Evolutionary conservation across 1,284 basidiomycete species (phyloP), one percentile per base, ranked within the genome.

Genomic region (Rhodotorula sp.): DNA sequence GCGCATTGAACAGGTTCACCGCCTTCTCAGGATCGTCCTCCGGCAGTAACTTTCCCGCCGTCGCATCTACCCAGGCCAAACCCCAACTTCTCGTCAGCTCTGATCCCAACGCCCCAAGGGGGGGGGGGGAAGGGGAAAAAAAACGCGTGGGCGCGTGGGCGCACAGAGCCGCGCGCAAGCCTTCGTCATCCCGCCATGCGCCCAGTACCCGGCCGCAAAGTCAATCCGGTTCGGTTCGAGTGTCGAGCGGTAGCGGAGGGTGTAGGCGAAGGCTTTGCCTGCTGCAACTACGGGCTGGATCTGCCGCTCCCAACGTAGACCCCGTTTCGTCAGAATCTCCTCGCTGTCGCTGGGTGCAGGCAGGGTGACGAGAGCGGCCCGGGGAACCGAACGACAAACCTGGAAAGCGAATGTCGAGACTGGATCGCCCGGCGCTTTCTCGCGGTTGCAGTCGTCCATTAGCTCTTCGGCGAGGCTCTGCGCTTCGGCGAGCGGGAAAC

Each of bases 321-420:
- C 18, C 30, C n/a, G n/a, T n/a, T n/a, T 31, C 4, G 1, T 20
- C 10, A 26, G 20, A 7, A 10, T 9, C 18, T 24, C 3, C 18
- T 24, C 15, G 24, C n/a, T n/a, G 34, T 34, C 34, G 34, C 6
- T 34, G 34, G n/a, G n/a, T n/a, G n/a, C n/a, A 31, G 7, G 20
- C 9, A 34, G 22, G 46, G 18, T 24, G n/a, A 31, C 4, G 40
- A 31, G 52, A 0, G 16, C 58, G 24, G 10, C 51, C 65, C 54
- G 62, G 65, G 55, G 62, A 67, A 24, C 59, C 46, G 24, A 62
- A 67, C 8, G 65, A n/a, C 58, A 22, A 16, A 56, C 65, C 54
- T 67, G 65, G 55, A 67, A 67, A 24, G 65, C 46, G 24, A 62
- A 67, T 3, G 65, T 67, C 54, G 65, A 62, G n/a, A 67, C 59